Evolutionary conservation across 345 rosid species (phyloP).

Genomic region (Cochlearia excelsa): DNA sequence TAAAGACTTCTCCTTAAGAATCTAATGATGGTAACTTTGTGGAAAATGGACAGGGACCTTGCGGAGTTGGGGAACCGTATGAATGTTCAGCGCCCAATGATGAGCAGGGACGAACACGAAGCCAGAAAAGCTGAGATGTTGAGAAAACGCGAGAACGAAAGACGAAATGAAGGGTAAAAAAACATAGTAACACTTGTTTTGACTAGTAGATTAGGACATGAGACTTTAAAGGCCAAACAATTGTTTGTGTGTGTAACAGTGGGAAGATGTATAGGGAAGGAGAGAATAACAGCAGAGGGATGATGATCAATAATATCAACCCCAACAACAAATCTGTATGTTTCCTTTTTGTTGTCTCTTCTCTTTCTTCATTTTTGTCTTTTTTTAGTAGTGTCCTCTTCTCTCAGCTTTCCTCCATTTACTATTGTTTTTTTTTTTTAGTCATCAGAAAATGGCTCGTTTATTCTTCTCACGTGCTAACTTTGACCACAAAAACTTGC

Average conservation of each 20-base stretch:
- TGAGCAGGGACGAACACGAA: constrained; percentile 91
- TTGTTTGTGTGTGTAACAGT: constrained; percentile 29
- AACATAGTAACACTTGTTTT: not conserved
- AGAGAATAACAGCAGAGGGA: constrained; percentile 63
- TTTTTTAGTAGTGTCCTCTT: too few relatives aligned
- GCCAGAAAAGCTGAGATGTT: constrained; percentile 86
- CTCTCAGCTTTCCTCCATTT: not conserved
- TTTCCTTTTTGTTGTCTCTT: constrained; percentile 26
- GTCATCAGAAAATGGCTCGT: not conserved
- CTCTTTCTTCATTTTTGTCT: not conserved
- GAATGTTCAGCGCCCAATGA: constrained; percentile 68
- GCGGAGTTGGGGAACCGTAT: constrained; percentile 79
- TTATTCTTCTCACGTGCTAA: not conserved
- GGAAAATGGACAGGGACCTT: constrained; percentile 55
- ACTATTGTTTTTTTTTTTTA: not conserved
- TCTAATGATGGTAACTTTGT: constrained; percentile 10
- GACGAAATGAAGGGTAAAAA: constrained; percentile 66
- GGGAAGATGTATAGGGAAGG: constrained; percentile 77
- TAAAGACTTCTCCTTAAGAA: not conserved
- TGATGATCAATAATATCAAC: constrained; percentile 52
- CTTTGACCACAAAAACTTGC: not conserved
- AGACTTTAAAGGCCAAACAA: not conserved
- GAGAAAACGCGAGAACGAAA: constrained; percentile 80
- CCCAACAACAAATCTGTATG: constrained; percentile 36
- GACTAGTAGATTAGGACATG: not conserved